Evolutionary conservation across 805 yeast genomes (phyloP), one percentile per base, ranked within the genome.

Genomic region (Metschnikowia hibisci): DNA sequence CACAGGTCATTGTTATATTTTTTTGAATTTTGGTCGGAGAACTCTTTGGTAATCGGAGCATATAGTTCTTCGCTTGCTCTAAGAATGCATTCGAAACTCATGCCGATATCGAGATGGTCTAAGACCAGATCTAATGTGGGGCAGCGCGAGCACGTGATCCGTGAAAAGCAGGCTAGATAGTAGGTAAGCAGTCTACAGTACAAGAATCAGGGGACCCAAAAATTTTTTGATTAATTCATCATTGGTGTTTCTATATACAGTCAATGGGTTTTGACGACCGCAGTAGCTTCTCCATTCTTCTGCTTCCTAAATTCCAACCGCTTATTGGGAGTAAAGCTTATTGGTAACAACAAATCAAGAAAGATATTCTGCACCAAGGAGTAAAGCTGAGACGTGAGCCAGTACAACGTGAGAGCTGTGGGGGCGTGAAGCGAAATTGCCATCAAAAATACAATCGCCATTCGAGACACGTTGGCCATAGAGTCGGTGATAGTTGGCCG

Each of bases 351-450:
- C 53, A 69, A 66, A 56, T 90, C 93, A 56, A 91, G 64, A 13
- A 84, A 46, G 11, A 84, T 60, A 59, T 90, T 91, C 55, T 91
- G 97, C 0, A 77, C 47, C 46, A 87, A 64, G 2, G 97, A 89
- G 58, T 73, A 90, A 4, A 74, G 53, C 58, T 88, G 90, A 0
- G 96, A 88, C 35, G 91, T 80, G 25, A 87, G 74, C 99, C 98
- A 91, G 64, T 90, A 91, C n/a, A 88, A 59, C 0, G 84, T 78
- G 28, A 90, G 66, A 0, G 95, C 87, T 23, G 82, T 69, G 0
- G 98, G 96, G 0, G 96, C 95, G 55, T 89, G 93, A 32, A 89
- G 78, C 0, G 96, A 74, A 14, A 89, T 70, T 4, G 88, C 89
- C 84, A 88, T 87, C 63, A 91, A 70, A 50, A 87, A 80, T 1